Conservation (phyloP, 2,329 filamentous ascomycete genomes). For the Ophiostoma quercus region DNA sequence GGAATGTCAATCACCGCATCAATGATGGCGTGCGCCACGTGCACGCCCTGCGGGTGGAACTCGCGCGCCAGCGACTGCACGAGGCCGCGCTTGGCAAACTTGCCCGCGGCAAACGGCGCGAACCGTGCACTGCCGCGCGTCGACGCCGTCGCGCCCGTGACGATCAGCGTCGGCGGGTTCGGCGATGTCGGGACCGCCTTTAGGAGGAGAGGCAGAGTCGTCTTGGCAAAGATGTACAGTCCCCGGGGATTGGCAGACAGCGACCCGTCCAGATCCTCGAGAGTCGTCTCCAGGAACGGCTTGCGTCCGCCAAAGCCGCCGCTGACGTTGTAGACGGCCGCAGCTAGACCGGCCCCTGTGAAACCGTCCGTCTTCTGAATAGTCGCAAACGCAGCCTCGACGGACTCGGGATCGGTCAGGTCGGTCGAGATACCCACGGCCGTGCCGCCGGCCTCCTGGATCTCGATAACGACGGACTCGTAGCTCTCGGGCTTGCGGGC, state of each 20-base stretch:
- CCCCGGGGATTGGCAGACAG: constrained; percentile 53
- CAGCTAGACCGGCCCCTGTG: constrained; percentile 50
- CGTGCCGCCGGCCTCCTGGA: constrained; percentile 60
- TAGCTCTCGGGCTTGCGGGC: constrained; percentile 63
- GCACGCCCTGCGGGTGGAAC: constrained; percentile 77
- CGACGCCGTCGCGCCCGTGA: constrained; percentile 81
- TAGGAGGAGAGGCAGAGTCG: constrained; percentile 64
- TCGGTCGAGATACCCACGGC: constrained; percentile 68
- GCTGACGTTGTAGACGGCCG: constrained; percentile 66
- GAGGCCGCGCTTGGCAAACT: constrained; percentile 72
- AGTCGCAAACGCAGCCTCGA: constrained; percentile 56
- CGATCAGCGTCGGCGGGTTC: constrained; percentile 72
- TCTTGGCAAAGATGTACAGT: constrained; percentile 71
- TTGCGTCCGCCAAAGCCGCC: constrained; percentile 45
- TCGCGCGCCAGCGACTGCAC: constrained; percentile 73
- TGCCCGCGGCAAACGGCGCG: constrained; percentile 68
- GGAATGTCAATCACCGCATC: constrained; percentile 84
- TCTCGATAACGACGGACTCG: constrained; percentile 61
- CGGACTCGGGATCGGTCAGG: constrained; percentile 46
- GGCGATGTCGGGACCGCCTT: constrained; percentile 50
- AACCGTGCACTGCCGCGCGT: constrained; percentile 66
- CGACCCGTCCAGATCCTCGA: constrained; percentile 46
- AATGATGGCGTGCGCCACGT: constrained; percentile 76
- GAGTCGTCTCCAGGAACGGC: constrained; percentile 53
- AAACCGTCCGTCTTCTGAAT: constrained; percentile 52